phyloP scores from a whole-genome alignment of 2,329 filamentous ascomycete genomes.

The Aspergillus sp. region DNA sequence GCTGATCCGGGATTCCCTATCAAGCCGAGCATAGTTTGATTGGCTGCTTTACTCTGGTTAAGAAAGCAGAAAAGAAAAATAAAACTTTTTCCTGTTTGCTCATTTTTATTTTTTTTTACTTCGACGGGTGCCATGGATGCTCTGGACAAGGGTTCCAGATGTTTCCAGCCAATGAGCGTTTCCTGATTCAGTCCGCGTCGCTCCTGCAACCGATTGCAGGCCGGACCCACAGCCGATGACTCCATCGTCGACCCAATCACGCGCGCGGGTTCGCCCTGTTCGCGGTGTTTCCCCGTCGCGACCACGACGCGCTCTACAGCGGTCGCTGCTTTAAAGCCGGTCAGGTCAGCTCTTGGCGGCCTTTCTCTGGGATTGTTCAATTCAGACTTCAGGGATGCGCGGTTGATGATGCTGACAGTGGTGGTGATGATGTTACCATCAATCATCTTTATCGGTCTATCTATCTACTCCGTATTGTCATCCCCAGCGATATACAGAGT shows the following conservation, averaged over 20 bases:
- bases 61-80: too few relatives aligned
- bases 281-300: conserved; percentile 17
- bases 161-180: conserved; percentile 18
- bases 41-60: conserved; percentile 9
- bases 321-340: conserved; percentile 28
- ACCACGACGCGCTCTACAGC: conserved; percentile 17
- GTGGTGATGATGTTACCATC: too few relatives aligned
- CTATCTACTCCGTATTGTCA: too few relatives aligned
- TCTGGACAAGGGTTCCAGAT: conserved; percentile 14
- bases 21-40: conserved; percentile 6
- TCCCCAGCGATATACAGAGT: too few relatives aligned
- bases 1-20: conserved; percentile 12
- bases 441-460: too few relatives aligned
- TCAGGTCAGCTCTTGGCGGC: conserved; percentile 1
- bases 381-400: neutral
- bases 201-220: conserved; percentile 21
- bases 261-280: conserved; percentile 7
- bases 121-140: too few relatives aligned
- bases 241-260: conserved; percentile 19
- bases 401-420: too few relatives aligned
- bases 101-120: conserved; percentile 13
- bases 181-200: conserved; percentile 16
- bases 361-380: neutral
- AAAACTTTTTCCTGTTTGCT: conserved; percentile 2
- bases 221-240: conserved; percentile 8